Evolutionary conservation across 192 early-diverging fungal genomes (phyloP).

Genomic region (Umbelopsis isabellina): DNA sequence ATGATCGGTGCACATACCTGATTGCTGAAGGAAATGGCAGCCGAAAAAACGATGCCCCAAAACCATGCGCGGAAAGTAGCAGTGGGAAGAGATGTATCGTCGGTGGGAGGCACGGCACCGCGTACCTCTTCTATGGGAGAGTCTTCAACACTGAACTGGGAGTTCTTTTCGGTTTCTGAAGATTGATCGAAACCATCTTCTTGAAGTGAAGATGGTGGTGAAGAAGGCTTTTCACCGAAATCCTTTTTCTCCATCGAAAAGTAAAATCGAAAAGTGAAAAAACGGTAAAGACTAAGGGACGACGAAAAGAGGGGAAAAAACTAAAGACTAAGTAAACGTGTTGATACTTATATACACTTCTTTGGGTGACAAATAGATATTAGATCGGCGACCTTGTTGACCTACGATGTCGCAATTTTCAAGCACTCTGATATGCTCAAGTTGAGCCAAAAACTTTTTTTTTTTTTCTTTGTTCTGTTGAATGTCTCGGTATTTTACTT

Average conservation of each 20-base stretch:
- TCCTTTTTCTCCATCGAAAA: slow-evolving; percentile 7
- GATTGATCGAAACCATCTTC: background rate
- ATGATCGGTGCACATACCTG: slow-evolving; percentile 39
- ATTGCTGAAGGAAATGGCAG: slow-evolving; percentile 68
- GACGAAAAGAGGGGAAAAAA: background rate
- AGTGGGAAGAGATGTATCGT: slow-evolving; percentile 64
- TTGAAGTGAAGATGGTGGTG: background rate
- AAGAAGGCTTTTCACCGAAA: background rate
- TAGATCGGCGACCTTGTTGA: slow-evolving; percentile 5
- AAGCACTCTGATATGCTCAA: slow-evolving; percentile 1
- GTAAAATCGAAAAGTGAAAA: background rate
- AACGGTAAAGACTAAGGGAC: background rate
- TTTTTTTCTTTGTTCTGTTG: too few relatives aligned
- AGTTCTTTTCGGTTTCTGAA: slow-evolving; percentile 3
- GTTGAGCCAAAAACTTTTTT: too few relatives aligned
- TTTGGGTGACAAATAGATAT: background rate
- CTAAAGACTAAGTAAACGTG: background rate
- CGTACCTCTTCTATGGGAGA: slow-evolving; percentile 77
- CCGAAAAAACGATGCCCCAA: slow-evolving; percentile 71
- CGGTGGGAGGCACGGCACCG: slow-evolving; percentile 69
- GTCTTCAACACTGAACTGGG: slow-evolving; percentile 32
- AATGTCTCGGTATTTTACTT: too few relatives aligned
- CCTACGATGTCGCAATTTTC: slow-evolving; percentile 10
- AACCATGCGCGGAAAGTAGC: slow-evolving; percentile 76
- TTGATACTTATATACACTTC: background rate